These are phyloP conservation scores for Sugiyamaella pinicola DNA, from an alignment of 1,139 yeast genomes.

Conservation along the genomic window DNA sequence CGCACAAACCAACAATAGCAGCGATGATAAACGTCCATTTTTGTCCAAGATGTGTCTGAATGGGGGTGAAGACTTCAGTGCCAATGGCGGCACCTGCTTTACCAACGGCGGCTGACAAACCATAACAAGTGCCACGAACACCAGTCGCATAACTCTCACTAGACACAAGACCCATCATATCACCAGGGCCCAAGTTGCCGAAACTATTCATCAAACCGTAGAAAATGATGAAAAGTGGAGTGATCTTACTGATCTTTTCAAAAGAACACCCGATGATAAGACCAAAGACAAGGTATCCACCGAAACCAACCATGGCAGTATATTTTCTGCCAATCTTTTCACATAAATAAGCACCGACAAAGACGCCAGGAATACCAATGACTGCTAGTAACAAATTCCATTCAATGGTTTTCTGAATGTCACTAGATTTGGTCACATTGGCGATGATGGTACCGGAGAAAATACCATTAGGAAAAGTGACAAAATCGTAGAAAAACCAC, in stretches of 20 bases:
- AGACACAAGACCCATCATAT: conserved; percentile 67
- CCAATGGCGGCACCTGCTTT: conserved; percentile 60
- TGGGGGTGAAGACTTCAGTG: conserved; percentile 50
- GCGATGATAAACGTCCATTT: conserved; percentile 60
- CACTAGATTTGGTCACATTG: conserved; percentile 47
- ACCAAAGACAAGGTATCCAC: conserved; percentile 62
- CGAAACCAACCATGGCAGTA: conserved; percentile 60
- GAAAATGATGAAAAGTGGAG: conserved; percentile 58
- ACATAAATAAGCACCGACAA: conserved; percentile 57
- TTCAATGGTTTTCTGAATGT: conserved; percentile 54
- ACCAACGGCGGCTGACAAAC: conserved; percentile 55
- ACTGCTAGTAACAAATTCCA: conserved; percentile 59
- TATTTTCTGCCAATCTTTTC: conserved; percentile 60
- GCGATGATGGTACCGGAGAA: conserved; percentile 58
- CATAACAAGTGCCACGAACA: conserved; percentile 66
- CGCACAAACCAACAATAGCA: conserved; percentile 68
- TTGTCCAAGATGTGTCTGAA: conserved; percentile 46
- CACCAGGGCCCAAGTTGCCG: conserved; percentile 80
- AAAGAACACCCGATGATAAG: conserved; percentile 60
- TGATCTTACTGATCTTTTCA: conserved; percentile 50
- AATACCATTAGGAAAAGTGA: conserved; percentile 66
- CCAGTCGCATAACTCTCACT: conserved; percentile 76
- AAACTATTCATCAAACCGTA: conserved; percentile 60
- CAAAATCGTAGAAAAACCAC: conserved; percentile 67
- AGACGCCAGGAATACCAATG: conserved; percentile 60